Evolutionary conservation across 805 yeast species (phyloP).

Genomic region (Starmera dryadoides): DNA sequence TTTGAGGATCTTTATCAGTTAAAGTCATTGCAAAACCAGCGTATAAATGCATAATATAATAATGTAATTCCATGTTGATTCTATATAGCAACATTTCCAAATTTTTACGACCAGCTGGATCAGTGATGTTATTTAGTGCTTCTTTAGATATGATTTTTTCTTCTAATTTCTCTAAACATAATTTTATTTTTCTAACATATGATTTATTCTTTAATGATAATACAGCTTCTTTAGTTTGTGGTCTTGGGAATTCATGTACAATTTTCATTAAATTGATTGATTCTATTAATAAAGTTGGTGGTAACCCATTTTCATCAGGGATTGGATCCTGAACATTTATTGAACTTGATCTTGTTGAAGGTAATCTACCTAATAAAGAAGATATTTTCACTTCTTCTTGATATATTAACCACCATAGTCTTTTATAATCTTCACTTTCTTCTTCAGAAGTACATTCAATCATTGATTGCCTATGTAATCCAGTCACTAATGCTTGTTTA

Average conservation of each 20-base stretch:
- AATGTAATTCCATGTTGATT: background rate
- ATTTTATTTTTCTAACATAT: background rate
- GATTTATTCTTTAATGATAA: background rate
- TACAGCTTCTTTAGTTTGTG: background rate
- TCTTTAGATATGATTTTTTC: background rate
- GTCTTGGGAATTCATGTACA: background rate
- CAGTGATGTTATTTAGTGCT: background rate
- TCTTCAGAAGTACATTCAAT: background rate
- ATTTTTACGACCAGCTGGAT: background rate
- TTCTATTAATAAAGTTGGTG: too few species aligned
- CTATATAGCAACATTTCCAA: background rate
- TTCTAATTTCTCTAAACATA: background rate
- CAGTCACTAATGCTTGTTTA: background rate
- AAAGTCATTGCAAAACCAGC: background rate
- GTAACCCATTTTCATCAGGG: background rate
- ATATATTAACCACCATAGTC: background rate
- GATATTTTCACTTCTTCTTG: background rate
- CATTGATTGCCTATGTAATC: conserved; percentile 1
- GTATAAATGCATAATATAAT: background rate
- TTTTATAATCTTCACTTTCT: background rate
- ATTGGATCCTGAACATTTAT: background rate
- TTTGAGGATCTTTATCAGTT: background rate
- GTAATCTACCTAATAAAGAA: background rate
- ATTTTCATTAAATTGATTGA: background rate
- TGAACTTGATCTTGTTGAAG: background rate